Evolutionary conservation across 1,284 basidiomycete species (phyloP).

Genomic region (Cutaneotrichosporon dermatis): DNA sequence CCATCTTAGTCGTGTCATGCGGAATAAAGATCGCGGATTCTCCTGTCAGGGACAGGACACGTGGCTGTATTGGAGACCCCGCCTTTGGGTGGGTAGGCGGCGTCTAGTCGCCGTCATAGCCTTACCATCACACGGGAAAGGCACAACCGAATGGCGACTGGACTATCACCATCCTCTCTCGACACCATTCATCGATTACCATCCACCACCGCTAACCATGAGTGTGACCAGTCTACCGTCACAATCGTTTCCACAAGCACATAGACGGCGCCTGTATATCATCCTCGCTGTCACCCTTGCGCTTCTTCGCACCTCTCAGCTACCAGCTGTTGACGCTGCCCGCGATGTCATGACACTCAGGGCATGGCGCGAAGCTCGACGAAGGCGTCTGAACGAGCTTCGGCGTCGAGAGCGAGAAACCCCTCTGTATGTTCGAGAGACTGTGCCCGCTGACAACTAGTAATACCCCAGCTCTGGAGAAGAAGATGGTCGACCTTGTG

Average conservation of each 20-base stretch:
- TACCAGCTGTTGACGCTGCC: constrained; percentile 4
- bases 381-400: constrained; percentile 25
- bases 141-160: not conserved
- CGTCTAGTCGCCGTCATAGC: not conserved
- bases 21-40: too few species aligned
- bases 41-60: not conserved
- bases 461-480: constrained; percentile 48
- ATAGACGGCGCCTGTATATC: constrained; percentile 14
- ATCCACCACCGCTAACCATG: constrained; percentile 4
- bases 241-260: constrained; percentile 15
- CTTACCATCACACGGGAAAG: not conserved
- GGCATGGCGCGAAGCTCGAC: constrained; percentile 30
- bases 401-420: constrained; percentile 39
- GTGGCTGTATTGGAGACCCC: not conserved
- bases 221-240: constrained; percentile 16
- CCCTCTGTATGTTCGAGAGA: constrained; percentile 34
- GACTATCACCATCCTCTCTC: not conserved
- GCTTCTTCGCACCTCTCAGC: constrained; percentile 3
- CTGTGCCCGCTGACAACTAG: constrained; percentile 15
- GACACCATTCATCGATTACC: not conserved
- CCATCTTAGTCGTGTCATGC: too few species aligned
- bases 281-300: constrained; percentile 19
- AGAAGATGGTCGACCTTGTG: constrained; percentile 48
- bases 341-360: constrained; percentile 23
- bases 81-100: too few species aligned